Conservation (phyloP, 2,329 filamentous ascomycete genomes). For the Lachnellula willkommii region DNA sequence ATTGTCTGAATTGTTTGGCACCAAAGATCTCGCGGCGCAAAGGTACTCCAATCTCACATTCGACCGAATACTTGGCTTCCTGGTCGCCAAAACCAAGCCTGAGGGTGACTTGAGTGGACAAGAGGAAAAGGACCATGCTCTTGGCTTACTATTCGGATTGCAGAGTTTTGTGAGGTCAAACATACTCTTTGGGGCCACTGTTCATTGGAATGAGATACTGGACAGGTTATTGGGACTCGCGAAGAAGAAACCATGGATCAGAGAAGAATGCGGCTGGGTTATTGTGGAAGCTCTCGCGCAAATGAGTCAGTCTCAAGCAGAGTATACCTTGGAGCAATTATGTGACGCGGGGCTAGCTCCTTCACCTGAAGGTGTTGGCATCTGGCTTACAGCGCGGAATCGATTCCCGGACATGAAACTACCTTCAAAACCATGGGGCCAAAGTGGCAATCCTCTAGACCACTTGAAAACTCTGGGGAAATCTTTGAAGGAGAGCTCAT, state of each 20-base stretch:
- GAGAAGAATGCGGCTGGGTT: conserved; percentile 80
- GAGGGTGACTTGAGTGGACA: conserved; percentile 54
- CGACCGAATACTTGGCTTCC: conserved; percentile 47
- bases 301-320: conserved; percentile 50
- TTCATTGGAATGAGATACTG: conserved; percentile 63
- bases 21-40: conserved; percentile 36
- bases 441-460: conserved; percentile 65
- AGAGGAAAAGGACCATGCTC: conserved; percentile 79
- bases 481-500: conserved; percentile 71
- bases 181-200: conserved; percentile 57
- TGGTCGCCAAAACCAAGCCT: conserved; percentile 51
- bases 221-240: conserved; percentile 68
- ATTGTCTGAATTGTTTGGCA: conserved; percentile 62
- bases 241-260: conserved; percentile 80
- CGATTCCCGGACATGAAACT: conserved; percentile 59
- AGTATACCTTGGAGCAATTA: conserved; percentile 58
- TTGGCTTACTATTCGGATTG: conserved; percentile 81
- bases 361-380: conserved; percentile 81
- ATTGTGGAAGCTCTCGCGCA: conserved; percentile 67
- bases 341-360: conserved; percentile 62
- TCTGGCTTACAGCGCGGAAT: conserved; percentile 71
- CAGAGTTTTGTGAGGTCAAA: conserved; percentile 79
- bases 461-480: conserved; percentile 66
- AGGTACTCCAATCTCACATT: conserved; percentile 55
- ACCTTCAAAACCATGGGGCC: conserved; percentile 65